Evolutionary conservation across 2,329 filamentous ascomycete genomes (phyloP), one percentile per base, ranked within the genome.

Genomic region (Neurospora sp.): DNA sequence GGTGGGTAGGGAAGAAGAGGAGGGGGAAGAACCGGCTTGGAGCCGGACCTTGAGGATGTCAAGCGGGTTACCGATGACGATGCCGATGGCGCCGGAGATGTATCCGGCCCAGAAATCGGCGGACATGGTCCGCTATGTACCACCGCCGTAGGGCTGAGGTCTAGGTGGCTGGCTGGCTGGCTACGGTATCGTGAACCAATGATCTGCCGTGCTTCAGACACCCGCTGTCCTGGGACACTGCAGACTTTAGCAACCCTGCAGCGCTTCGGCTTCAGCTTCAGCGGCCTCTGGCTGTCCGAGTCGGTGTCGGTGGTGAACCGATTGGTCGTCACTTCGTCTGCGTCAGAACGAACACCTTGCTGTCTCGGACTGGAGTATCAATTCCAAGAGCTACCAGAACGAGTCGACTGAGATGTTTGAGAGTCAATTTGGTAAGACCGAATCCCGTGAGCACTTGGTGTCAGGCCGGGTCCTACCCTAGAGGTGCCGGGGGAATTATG

Each of bases 101-200:
- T 97, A 97, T 76, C 94, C 93, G 70, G 94, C 92, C 92, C 92
- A 97, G 80, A 97, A 97, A 78, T 97, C 94, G 74, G 92, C 88
- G 67, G 92, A 92, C 92, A 96, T 95, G 69, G 33, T 67, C 17
- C 8, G 52, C 28, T 17, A 8, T 52, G 17, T 46, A 46, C 8
- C 15, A 12, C 38, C 12, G 66, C n/a, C 15, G 52, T 62, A 62
- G 52, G 52, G 52, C 52, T 57, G 23, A 28, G 46, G 46, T 33
- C 5, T 52, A 12, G 5, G 43, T 46, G 43, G n/a, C 19, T 23
- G n/a, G 43, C 43, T 52, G 43, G 41, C n/a, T 46, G 43, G 43
- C 2, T 52, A 4, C 8, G 23, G 23, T 62, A 17, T 62, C 11
- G 46, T 57, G 46, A 62, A 28, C 28, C 52, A 62, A 62, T 62